These are phyloP conservation scores for Schizochytrium sp. DNA, from an alignment of 108 stramenopile genomes.

Conservation along the genomic window DNA sequence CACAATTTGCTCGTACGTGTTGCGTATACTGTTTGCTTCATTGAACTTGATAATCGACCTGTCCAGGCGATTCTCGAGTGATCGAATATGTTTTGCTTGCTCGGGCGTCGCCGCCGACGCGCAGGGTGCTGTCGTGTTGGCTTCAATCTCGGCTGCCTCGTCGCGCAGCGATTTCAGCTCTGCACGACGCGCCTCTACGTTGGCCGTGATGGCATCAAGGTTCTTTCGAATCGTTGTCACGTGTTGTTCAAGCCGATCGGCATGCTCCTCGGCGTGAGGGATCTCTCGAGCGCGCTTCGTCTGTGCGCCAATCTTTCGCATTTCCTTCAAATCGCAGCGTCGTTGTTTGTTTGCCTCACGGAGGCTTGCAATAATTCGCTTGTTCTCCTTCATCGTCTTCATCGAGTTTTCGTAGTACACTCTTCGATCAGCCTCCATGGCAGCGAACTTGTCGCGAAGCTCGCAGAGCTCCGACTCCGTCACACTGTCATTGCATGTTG, in stretches of 20 bases:
- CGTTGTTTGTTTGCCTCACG: conserved; percentile 45
- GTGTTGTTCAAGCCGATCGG: conserved; percentile 24
- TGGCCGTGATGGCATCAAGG: background rate
- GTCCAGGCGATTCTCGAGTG: conserved; percentile 53
- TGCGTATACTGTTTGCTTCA: conserved; percentile 67
- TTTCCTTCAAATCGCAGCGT: background rate
- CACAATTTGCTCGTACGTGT: conserved; percentile 76
- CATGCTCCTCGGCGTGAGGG: background rate
- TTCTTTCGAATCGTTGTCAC: background rate
- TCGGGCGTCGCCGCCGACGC: background rate
- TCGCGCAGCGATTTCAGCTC: background rate
- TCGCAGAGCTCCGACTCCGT: background rate
- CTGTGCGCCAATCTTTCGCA: background rate
- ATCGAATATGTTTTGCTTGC: conserved; percentile 29
- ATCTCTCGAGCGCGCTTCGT: background rate
- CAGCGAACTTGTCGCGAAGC: background rate
- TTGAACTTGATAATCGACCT: conserved; percentile 64
- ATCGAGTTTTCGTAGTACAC: conserved; percentile 51
- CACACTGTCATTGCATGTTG: background rate
- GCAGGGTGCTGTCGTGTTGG: background rate
- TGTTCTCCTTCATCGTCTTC: conserved; percentile 44
- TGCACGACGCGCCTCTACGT: background rate
- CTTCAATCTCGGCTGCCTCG: background rate
- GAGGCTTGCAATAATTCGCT: conserved; percentile 15
- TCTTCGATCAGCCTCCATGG: conserved; percentile 30